These are phyloP conservation scores for Dendrobium officinale DNA, from an alignment of 106 monocot genomes.

Conservation along the genomic window DNA sequence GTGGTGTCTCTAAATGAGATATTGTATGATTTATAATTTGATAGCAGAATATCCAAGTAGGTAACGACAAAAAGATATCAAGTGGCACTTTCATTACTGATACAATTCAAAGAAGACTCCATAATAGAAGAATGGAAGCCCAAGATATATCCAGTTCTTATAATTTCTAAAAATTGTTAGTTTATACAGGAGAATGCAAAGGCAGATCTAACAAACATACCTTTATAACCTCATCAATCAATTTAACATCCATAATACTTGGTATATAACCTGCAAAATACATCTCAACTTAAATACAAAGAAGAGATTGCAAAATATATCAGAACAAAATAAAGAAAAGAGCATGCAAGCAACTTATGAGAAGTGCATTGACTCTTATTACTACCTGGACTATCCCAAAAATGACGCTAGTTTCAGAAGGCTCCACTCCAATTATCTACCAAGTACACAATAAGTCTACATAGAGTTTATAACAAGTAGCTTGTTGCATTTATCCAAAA, in stretches of 20 bases:
- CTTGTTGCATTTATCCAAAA: neutral
- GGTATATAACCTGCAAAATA: conserved; percentile 73
- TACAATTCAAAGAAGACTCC: neutral
- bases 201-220: conserved; percentile 17
- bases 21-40: neutral
- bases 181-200: neutral
- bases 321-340: conserved; percentile 6
- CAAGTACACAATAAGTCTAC: neutral
- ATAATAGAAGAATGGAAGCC: neutral
- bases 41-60: neutral
- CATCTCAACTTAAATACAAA: neutral
- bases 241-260: conserved; percentile 84
- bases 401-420: conserved; percentile 85
- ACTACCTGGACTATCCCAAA: conserved; percentile 79
- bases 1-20: neutral
- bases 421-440: conserved; percentile 94
- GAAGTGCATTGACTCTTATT: neutral
- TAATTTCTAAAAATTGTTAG: neutral
- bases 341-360: neutral
- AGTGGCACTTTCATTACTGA: neutral
- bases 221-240: conserved; percentile 97
- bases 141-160: neutral
- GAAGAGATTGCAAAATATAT: too few species aligned
- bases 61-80: neutral
- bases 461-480: neutral